Base-by-base conservation (phyloP, 106 monocot species). In the Dendrobium chrysotoxum region DNA sequence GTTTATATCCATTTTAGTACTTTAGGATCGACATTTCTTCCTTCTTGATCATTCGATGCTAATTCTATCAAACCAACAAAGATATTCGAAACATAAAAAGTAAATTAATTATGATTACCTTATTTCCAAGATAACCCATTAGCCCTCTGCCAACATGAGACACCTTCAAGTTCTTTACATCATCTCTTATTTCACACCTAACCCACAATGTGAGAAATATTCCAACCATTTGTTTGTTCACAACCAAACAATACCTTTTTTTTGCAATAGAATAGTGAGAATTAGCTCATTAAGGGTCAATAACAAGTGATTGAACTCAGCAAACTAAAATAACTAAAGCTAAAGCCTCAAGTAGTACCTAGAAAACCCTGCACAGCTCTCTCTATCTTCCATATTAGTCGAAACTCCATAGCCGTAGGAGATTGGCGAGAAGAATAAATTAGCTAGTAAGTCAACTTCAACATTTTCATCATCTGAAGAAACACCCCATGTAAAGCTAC, bases 221-320 rank as follows among this genome's bases (percentile, higher is more conserved):
- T 23, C 93, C 93, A 77, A 93, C 93, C 93, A 93, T 93, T 83
- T 93, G 93, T 78, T 93, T 93, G 53, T 90, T 93, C 28, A 90
- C 93, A 70, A 90, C 93, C 85, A 90, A 84, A 82, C 88, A 90
- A 75, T 87, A 93, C 78, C 93, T 92, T 16, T 10, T 42, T 44
- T 72, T 38, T 39, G 5, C 10, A 68, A 15, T 39, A 42, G 65
- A 41, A 70, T 26, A 44, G 35, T 53, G 6, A 81, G 57, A 16
- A 41, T 72, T n/a, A 8, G 28, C 31, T 80, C 35, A 25, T 5
- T 17, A 44, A 44, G 44, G 44, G 9, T 44, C 44, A 44, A 44
- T 44, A 39, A 13, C 28, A 53, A 35, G 21, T 53, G 44, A 72
- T 45, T 0, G 10, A 47, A 72, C 72, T 72, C 4, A 25, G 39